Evolutionary conservation across 1,284 basidiomycete species (phyloP), one percentile per base, ranked within the genome.

Genomic region (Ceratobasidium sp.): DNA sequence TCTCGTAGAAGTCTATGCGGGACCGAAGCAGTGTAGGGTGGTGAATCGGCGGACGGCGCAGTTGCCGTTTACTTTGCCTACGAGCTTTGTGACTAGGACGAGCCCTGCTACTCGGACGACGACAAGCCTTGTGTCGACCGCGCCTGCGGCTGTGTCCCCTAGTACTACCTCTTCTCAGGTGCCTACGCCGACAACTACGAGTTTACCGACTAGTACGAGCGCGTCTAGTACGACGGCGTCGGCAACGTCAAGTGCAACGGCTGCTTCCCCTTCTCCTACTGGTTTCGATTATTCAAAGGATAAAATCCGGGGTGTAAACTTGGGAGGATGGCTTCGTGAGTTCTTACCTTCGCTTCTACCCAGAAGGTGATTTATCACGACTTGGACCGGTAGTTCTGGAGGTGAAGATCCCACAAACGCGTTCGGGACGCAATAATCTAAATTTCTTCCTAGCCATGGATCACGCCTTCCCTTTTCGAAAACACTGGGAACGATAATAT

Each of bases 401-500:
- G 49, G 65, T 65, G 22, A 51, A 46, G 6, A 29, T 9, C 34
- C 4, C 16, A 19, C n/a, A 19, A 29, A 16, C 14, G 5, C 8
- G 9, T 27, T 53, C 16, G 11, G 8, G 19, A 9, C 8, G 4
- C 29, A 27, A 2, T 49, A n/a, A 39, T 43, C 5, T 41, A 27
- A 24, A 39, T 37, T 1, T 54, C 31, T 27, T 37, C 29, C 48
- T 76, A 91, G 89, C 89, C 90, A 49, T 92, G 90, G 90, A 92
- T 91, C 76, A 91, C 90, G 0, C 90, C 90, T 5, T 90, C 88
- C 78, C 83, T 92, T 14, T 92, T 92, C 78, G 83, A 89, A 74
- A 85, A 84, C 77, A 90, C 89, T 14, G 86, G 86, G 37, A 89
- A 91, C 78, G 82, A 84, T 51, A 82, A 83, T 51, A 86, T 92